phyloP scores from a whole-genome alignment of 805 yeast species.

The Nakazawaea ishiwadae region DNA sequence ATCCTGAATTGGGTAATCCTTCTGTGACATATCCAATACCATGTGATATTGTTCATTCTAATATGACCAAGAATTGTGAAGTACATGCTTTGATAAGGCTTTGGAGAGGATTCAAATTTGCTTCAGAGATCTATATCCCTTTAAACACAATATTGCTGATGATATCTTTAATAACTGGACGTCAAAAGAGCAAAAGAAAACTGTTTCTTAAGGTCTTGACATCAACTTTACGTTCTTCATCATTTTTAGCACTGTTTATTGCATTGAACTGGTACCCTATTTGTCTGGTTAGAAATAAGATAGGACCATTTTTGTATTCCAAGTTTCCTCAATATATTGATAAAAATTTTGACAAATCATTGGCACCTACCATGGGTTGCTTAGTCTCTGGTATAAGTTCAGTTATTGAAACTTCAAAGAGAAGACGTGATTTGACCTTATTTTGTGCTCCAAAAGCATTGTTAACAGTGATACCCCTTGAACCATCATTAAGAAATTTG shows the following conservation, averaged over 20 bases:
- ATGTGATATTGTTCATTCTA: slow-evolving; percentile 38
- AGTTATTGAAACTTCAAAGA: slow-evolving; percentile 31
- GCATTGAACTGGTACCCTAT: slow-evolving; percentile 43
- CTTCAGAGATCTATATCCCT: slow-evolving; percentile 36
- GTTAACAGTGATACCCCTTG: slow-evolving; percentile 10
- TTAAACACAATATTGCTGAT: slow-evolving; percentile 31
- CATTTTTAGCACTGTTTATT: slow-evolving; percentile 38
- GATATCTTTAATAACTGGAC: slow-evolving; percentile 4
- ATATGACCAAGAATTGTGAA: slow-evolving; percentile 35
- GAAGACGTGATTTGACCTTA: slow-evolving; percentile 43
- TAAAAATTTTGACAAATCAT: slow-evolving; percentile 31
- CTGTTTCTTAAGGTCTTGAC: slow-evolving; percentile 8
- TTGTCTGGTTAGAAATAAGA: slow-evolving; percentile 35
- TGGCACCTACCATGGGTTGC: slow-evolving; percentile 37
- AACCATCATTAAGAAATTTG: slow-evolving; percentile 6
- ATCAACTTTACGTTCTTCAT: slow-evolving; percentile 34
- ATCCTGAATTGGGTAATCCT: slow-evolving; percentile 28
- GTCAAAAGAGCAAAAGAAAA: slow-evolving; percentile 14
- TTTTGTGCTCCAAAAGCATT: slow-evolving; percentile 33
- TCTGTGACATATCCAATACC: slow-evolving; percentile 27
- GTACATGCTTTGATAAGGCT: slow-evolving; percentile 42
- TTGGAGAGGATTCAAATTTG: slow-evolving; percentile 34
- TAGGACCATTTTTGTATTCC: slow-evolving; percentile 28
- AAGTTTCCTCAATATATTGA: slow-evolving; percentile 2
- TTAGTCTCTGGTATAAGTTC: slow-evolving; percentile 36